Evolutionary conservation across 768 basidiomycete genomes (phyloP).

Genomic region (Mycena indigotica): DNA sequence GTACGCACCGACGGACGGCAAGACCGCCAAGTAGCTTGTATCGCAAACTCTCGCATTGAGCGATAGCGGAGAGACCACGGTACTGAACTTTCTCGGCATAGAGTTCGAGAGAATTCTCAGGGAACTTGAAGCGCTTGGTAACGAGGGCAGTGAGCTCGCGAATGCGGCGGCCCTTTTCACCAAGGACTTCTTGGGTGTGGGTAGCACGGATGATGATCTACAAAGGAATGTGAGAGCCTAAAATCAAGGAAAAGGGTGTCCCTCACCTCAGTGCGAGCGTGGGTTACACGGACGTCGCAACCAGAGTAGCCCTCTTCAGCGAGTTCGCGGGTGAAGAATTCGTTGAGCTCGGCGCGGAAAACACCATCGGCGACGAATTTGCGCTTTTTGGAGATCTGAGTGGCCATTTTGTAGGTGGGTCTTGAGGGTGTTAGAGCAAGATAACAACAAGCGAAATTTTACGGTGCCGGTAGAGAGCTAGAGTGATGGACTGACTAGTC

Average conservation of each 20-base stretch:
- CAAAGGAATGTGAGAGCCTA: neutral
- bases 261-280: conserved; percentile 94
- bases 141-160: conserved; percentile 98
- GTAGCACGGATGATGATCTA: conserved; percentile 99
- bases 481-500: neutral
- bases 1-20: conserved; percentile 89
- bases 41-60: conserved; percentile 96
- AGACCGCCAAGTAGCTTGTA: conserved; percentile 99
- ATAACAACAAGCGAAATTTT: neutral
- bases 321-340: conserved; percentile 98
- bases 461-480: neutral
- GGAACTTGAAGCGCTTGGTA: conserved; percentile 99
- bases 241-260: conserved; percentile 3
- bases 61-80: conserved; percentile 97
- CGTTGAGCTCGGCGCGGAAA: conserved; percentile 97
- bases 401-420: conserved; percentile 59
- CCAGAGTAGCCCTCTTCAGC: conserved; percentile 99
- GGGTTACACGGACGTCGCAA: conserved; percentile 99
- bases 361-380: conserved; percentile 99
- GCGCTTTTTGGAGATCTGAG: conserved; percentile 96
- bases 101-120: conserved; percentile 96
- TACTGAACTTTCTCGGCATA: conserved; percentile 99
- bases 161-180: conserved; percentile 99
- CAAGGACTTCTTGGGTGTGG: conserved; percentile 98
- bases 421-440: conserved; percentile 4